Percentiles rank a stretch among this genome's conserved stretches.
Conservation (phyloP, 2,329 filamentous ascomycete species). For the Paecilomyces formosus region DNA sequence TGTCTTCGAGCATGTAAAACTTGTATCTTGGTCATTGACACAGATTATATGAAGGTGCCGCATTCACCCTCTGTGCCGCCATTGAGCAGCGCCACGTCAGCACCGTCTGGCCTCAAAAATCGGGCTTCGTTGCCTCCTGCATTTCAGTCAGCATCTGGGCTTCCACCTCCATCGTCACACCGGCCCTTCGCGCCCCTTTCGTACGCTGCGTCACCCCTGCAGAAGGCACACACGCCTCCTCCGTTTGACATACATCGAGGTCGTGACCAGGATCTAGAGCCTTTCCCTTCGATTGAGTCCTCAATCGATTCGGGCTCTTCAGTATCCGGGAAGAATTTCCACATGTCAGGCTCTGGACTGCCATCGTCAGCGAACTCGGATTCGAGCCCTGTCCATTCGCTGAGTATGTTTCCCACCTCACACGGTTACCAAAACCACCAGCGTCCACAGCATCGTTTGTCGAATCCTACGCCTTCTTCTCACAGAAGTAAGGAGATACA, state of each 20-base stretch:
- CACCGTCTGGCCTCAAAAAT: constrained; percentile 36
- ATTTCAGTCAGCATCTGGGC: constrained; percentile 42
- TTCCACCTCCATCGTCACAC: constrained; percentile 32
- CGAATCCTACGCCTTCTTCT: constrained; percentile 47
- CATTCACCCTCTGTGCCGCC: constrained; percentile 34
- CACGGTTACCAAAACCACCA: constrained; percentile 18
- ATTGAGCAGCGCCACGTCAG: constrained; percentile 30
- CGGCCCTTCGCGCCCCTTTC: constrained; percentile 38
- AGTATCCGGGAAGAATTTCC: constrained; percentile 57
- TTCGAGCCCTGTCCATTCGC: constrained; percentile 47
- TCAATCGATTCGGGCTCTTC: constrained; percentile 51
- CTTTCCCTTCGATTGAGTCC: constrained; percentile 86
- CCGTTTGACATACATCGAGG: constrained; percentile 49
- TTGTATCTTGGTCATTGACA: not conserved
- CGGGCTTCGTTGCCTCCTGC: constrained; percentile 56
- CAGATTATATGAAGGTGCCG: constrained; percentile 20
- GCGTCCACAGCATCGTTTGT: constrained; percentile 34
- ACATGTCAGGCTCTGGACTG: constrained; percentile 59
- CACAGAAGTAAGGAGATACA: constrained; percentile 53
- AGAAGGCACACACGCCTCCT: constrained; percentile 83
- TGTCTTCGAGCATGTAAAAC: not conserved
- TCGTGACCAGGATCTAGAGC: constrained; percentile 56
- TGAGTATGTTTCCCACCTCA: constrained; percentile 30
- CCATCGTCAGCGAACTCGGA: constrained; percentile 64
- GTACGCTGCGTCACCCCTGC: constrained; percentile 84